Evolutionary conservation across 805 yeast species (phyloP).

Genomic region (Schwanniomyces yamadae): DNA sequence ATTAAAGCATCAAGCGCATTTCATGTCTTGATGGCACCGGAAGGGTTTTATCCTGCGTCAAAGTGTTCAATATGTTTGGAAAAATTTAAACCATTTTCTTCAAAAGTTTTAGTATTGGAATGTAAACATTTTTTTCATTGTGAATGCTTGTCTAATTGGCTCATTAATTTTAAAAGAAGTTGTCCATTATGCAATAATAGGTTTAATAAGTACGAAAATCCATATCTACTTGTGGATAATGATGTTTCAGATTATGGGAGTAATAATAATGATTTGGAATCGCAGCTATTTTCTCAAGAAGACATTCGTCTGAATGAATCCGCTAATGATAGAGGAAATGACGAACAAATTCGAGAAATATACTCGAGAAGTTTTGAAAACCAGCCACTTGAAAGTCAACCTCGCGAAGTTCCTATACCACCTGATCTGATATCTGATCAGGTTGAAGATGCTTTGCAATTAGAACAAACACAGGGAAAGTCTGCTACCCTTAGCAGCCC

Average conservation of each 20-base stretch:
- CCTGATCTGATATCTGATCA: too few species aligned
- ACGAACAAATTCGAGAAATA: too few species aligned
- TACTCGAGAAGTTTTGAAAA: too few species aligned
- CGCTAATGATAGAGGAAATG: too few species aligned
- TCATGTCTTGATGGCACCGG: constrained; percentile 25
- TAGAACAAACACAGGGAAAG: too few species aligned
- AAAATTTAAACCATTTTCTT: constrained; percentile 45
- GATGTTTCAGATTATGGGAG: constrained; percentile 22
- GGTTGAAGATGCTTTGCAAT: too few species aligned
- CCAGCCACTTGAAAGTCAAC: too few species aligned
- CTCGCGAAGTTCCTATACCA: too few species aligned
- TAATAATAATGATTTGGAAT: constrained; percentile 14
- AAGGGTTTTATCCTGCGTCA: constrained; percentile 41
- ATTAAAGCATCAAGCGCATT: constrained; percentile 17
- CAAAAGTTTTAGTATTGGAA: constrained; percentile 51
- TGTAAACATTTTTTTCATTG: constrained; percentile 64
- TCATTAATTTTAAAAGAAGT: constrained; percentile 48
- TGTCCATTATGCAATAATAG: constrained; percentile 58
- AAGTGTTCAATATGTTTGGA: constrained; percentile 64
- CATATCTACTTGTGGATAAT: constrained; percentile 18
- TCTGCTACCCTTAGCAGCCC: too few species aligned
- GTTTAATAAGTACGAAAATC: constrained; percentile 11
- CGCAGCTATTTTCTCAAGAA: constrained; percentile 4
- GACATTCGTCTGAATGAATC: too few species aligned
- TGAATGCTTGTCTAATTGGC: constrained; percentile 59